Evolutionary conservation across 176 grass and related monocot species (phyloP), one percentile per base, ranked within the genome.

Genomic region (Avena sativa): DNA sequence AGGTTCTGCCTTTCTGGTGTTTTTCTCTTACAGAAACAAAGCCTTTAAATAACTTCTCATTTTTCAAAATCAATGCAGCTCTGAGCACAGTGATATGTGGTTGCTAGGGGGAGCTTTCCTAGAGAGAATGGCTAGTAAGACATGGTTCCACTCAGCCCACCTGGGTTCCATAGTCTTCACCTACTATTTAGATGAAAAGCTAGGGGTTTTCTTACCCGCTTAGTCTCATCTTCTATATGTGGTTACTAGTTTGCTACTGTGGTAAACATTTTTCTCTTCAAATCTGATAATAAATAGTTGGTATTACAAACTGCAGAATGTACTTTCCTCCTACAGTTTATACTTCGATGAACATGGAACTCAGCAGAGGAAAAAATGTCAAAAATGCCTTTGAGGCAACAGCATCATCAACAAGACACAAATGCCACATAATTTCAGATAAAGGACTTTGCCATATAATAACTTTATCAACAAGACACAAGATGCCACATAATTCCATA

Each of bases 291-390:
- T 26, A 15, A 79, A 2, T 61, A 55, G 66, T 69, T 78, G 32
- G 50, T 52, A 84, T 76, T 80, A 77, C 59, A 81, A 76, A 85
- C 76, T 69, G 71, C 20, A 85, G 7, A 76, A 72, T 78, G 15
- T 16, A 64, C 0, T 89, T 73, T 63, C 51, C 61, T 71, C 61
- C 63, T 52, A 62, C 76, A 62, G 47, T 86, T 71, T 78, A 46
- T 12, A 71, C 40, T 68, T 56, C 25, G 5, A 44, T 19, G 28
- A 28, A 34, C 36, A 84, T 57, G 34, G 17, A 81, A 52, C 48
- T 65, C 30, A 0, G 7, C 16, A 76, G 40, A 59, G 9, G 80
- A 81, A 62, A 49, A 43, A 51, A 11, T 7, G 49, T 4, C 20
- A 20, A 60, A 21, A 46, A 20, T 72, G 17, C 6, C 36, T 83